Base-by-base conservation (phyloP, 2,329 filamentous ascomycete genomes). In the Fusarium anthophilum region DNA sequence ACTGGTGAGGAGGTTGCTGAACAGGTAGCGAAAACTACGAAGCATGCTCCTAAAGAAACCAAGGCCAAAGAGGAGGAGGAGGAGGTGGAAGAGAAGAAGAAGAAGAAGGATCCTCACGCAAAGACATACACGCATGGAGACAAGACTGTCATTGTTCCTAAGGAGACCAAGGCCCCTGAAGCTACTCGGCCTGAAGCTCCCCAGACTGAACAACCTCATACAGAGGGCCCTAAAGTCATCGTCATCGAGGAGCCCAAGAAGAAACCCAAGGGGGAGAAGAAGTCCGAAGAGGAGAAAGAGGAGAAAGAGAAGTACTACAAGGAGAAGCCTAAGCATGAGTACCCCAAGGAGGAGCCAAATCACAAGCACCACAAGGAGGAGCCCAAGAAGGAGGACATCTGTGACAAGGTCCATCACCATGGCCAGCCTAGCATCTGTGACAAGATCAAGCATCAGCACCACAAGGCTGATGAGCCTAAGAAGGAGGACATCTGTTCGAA, bases 51-150 rank as follows among this genome's bases (percentile, higher is more conserved):
- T 20, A 38, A 69, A 24, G 59, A 61, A 41, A 65, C 71, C 48
- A 55, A 54, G 18, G 63, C 37, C 41, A 66, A 51, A 38, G 53
- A 55, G 24, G 61, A 55, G 13, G 56, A 51, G 15, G 24, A 5
- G 18, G 61, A 32, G 15, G 24, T 9, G n/a, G n/a, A 54, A 12
- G 13, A 47, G 28, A 48, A 48, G 17, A 61, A 53, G 18, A 53
- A 53, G n/a, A 48, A 41, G 13, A 64, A 64, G 48, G 53, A 51
- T 18, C 20, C 43, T 14, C 43, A 66, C 39, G 65, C 61, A 62
- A 77, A 66, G 60, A 72, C 72, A 30, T 59, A 63, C 43, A 66
- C 66, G 18, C 41, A 65, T 26, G 59, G 64, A 37, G 69, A 57
- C 18, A 39, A 62, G 28, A 76, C 68, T 35, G 35, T 71, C 38